Conservation (phyloP, 495 filamentous ascomycete genomes). For the Hypoxylon perforatum region DNA sequence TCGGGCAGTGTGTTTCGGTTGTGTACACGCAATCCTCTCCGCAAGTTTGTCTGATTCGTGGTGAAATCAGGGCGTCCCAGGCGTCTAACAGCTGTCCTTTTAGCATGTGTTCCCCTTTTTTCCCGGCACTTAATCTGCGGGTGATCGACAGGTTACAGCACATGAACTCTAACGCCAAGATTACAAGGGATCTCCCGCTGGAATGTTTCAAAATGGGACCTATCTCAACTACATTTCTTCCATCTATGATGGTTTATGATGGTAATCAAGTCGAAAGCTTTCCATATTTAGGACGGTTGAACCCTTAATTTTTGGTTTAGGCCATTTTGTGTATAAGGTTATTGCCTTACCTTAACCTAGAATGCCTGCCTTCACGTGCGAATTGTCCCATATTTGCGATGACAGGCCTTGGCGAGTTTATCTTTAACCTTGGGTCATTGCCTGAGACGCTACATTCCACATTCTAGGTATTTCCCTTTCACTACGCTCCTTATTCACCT, state of each 20-base stretch:
- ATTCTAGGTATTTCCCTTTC: not conserved
- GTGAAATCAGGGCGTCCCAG: constrained; percentile 3
- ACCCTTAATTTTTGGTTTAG: not conserved
- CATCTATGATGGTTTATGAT: not conserved
- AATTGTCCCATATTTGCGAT: not conserved
- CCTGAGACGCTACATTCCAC: not conserved
- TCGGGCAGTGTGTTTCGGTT: not conserved
- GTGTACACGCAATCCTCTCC: constrained; percentile 39
- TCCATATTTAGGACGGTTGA: not conserved
- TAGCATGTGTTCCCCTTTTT: constrained; percentile 25
- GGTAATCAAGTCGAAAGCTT: not conserved
- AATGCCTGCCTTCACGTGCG: not conserved
- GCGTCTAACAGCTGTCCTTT: not conserved
- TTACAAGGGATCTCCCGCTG: constrained; percentile 12
- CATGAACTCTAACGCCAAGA: constrained; percentile 25
- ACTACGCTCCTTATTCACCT: not conserved
- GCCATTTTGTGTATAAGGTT: not conserved
- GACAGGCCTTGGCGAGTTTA: not conserved
- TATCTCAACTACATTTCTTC: constrained; percentile 5
- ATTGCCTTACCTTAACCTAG: not conserved
- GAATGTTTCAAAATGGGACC: not conserved
- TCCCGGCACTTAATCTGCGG: constrained; percentile 4
- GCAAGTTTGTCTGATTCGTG: constrained; percentile 20
- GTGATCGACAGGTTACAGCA: constrained; percentile 31
- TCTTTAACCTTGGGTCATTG: not conserved